A percentile compares a stretch with the other conserved stretches of the same genome.
Conservation (phyloP, 768 basidiomycete genomes). For the Xerocomellus intermedius region DNA sequence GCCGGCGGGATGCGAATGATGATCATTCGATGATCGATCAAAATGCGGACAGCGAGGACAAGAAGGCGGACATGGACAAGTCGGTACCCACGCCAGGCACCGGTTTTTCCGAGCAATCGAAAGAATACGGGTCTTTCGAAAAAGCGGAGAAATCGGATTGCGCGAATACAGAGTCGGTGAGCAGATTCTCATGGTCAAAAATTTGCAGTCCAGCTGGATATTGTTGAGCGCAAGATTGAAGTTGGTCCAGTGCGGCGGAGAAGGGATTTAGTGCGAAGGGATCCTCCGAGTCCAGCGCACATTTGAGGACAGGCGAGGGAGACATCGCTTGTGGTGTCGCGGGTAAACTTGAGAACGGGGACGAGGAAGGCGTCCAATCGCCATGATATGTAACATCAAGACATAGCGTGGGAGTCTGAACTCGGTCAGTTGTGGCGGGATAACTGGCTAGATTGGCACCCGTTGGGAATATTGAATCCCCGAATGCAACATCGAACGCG, state of each 20-base stretch:
- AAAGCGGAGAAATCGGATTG: constrained; percentile 24
- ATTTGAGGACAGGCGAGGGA: constrained; percentile 28
- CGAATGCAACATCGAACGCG: constrained; percentile 28
- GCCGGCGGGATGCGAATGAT: constrained; percentile 1
- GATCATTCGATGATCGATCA: constrained; percentile 17
- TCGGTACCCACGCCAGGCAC: constrained; percentile 25
- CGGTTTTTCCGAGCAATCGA: constrained; percentile 25
- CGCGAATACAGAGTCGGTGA: constrained; percentile 13
- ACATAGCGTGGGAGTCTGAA: constrained; percentile 35
- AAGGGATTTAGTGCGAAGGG: constrained; percentile 21
- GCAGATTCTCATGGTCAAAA: constrained; percentile 17
- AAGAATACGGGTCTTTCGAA: constrained; percentile 25
- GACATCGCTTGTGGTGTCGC: constrained; percentile 40
- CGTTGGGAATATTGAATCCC: constrained; percentile 28
- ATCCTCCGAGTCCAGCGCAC: constrained; percentile 21
- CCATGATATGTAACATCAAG: constrained; percentile 39
- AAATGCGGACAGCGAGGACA: constrained; percentile 31
- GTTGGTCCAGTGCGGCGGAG: constrained; percentile 11
- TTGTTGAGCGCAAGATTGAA: constrained; percentile 15
- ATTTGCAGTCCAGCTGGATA: constrained; percentile 22
- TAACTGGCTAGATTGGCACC: constrained; percentile 19
- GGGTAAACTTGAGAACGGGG: constrained; percentile 45
- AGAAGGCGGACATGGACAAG: constrained; percentile 32
- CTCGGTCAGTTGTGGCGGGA: constrained; percentile 21
- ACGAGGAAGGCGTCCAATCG: constrained; percentile 44